Evolutionary conservation across 2,329 filamentous ascomycete species (phyloP).

Genomic region (Apiospora saccharicola): DNA sequence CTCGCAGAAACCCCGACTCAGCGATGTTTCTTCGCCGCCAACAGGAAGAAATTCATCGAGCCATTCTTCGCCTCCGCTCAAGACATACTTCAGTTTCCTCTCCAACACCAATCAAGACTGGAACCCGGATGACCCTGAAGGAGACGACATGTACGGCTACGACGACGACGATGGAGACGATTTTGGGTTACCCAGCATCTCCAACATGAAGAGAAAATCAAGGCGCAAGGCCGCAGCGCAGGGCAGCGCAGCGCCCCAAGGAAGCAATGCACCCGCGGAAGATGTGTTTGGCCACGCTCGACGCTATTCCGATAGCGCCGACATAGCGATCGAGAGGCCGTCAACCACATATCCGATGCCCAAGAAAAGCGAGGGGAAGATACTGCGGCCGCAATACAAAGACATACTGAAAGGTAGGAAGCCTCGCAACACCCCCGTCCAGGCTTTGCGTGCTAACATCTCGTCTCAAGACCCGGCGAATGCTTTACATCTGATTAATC

Average conservation of each 20-base stretch:
- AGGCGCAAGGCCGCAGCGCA: conserved; percentile 58
- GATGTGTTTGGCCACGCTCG: conserved; percentile 53
- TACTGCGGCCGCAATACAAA: conserved; percentile 95
- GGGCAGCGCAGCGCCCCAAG: conserved; percentile 42
- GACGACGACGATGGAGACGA: conserved; percentile 93
- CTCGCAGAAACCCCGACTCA: conserved; percentile 59
- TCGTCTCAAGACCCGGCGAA: conserved; percentile 77
- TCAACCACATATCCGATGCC: conserved; percentile 84
- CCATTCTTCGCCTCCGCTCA: conserved; percentile 69
- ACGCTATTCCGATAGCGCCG: conserved; percentile 82
- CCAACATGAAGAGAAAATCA: conserved; percentile 83
- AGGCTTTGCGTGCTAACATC: neutral
- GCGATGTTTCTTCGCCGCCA: conserved; percentile 64
- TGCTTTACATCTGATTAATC: conserved; percentile 90
- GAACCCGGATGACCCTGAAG: conserved; percentile 69
- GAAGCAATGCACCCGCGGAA: conserved; percentile 47
- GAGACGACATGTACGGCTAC: conserved; percentile 79
- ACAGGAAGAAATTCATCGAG: conserved; percentile 54
- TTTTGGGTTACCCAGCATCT: conserved; percentile 91
- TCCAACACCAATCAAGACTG: conserved; percentile 85
- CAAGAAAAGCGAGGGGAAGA: conserved; percentile 93
- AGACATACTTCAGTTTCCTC: conserved; percentile 81
- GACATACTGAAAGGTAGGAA: conserved; percentile 79
- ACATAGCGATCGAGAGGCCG: conserved; percentile 91
- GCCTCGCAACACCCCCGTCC: too few species aligned